Evolutionary conservation across 768 basidiomycete species (phyloP), one percentile per base, ranked within the genome.

Genomic region (Lyophyllum atratum): DNA sequence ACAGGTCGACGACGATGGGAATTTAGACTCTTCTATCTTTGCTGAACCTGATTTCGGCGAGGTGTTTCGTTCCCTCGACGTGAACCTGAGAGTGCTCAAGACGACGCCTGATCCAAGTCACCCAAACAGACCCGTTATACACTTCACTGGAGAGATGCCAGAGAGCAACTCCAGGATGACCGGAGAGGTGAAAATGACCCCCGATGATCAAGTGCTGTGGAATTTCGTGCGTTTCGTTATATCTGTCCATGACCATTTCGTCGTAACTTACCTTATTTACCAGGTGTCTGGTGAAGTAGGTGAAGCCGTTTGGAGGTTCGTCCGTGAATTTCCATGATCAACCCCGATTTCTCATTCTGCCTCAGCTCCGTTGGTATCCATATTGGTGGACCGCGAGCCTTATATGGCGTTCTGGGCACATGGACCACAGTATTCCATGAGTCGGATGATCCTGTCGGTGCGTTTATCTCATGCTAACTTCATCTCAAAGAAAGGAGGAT

Each of bases 301-400:
- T 10, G 74, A 77, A 49, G 73, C 80, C 12, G 77, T 86, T 17
- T 87, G 86, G 86, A 80, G 78, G 84, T 85, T 31, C 21, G 76
- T 71, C 25, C 22, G 24, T 21, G 6, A 17, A 11, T n/a, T 6
- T 12, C 12, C 29, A 25, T 34, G 24, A 29, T 37, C 14, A 6
- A 21, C 45, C 11, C 43, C 14, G 19, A 12, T 14, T 33, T 53
- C 24, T 49, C 10, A 19, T 40, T 8, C 17, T 56, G 54, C 40
- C 48, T 46, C 53, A 88, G 87, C 61, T 85, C 80, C n/a, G 78
- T 83, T 34, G 87, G 80, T 31, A 70, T 90, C 21, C 85, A 87
- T 54, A 56, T 89, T 14, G 87, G 89, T 15, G 82, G 77, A 1
- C 61, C 86, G 17, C 78, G 84, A 15, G 88, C 88, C 3, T 70